Evolutionary conservation across 306 rosid species (phyloP).

Genomic region (Trichosanthes cucumerina): DNA sequence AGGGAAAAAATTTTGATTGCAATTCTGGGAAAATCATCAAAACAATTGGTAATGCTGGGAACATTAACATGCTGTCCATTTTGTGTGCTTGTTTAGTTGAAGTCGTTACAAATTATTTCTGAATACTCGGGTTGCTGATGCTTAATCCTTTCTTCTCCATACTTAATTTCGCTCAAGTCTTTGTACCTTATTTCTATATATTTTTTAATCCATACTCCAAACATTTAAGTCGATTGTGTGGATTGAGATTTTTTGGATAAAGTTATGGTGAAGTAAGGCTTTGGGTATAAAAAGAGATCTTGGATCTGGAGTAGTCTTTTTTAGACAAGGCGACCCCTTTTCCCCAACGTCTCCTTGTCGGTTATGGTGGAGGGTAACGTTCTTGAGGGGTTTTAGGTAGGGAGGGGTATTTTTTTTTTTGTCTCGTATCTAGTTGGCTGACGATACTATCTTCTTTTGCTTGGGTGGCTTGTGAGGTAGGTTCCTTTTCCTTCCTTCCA

Average conservation of each 20-base stretch:
- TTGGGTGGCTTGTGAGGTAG: not conserved
- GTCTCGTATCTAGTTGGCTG: not conserved
- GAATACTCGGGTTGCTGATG: not conserved
- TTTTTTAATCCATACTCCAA: not conserved
- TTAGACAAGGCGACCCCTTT: no score
- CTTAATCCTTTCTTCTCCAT: not conserved
- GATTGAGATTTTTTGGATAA: not conserved
- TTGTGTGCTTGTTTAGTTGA: not conserved
- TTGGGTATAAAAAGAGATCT: not conserved
- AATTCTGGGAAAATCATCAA: constrained; percentile 49
- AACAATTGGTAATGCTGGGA: constrained; percentile 49
- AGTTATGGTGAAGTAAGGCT: not conserved
- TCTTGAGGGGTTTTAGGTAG: not conserved
- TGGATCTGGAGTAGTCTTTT: not conserved
- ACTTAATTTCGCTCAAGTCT: not conserved
- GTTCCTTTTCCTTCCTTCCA: not conserved
- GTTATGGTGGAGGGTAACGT: not conserved
- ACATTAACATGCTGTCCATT: constrained; percentile 6
- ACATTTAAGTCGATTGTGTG: not conserved
- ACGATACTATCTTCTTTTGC: not conserved
- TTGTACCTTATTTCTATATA: not conserved
- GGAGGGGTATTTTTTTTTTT: not conserved
- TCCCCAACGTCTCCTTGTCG: not conserved
- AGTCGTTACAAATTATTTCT: not conserved
- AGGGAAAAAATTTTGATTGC: constrained; percentile 41